Evolutionary conservation across 2,329 filamentous ascomycete species (phyloP).

Genomic region (Didymella lethalis): DNA sequence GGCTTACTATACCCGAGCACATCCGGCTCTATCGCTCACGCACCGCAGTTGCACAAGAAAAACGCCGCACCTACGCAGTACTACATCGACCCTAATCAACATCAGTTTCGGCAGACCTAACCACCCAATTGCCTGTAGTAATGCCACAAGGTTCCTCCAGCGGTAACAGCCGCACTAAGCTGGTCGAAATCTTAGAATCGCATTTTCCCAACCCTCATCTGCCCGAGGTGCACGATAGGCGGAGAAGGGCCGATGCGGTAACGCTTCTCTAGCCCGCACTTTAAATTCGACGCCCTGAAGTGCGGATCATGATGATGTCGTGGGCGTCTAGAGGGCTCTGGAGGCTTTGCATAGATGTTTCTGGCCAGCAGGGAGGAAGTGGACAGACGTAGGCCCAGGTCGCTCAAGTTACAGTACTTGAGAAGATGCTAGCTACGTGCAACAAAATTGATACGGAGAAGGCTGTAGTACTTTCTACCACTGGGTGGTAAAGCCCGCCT

Average conservation of each 20-base stretch:
- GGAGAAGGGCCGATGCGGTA: slow-evolving; percentile 15
- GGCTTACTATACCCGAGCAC: slow-evolving; percentile 4
- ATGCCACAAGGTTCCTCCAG: background rate
- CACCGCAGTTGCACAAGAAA: background rate
- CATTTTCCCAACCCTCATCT: slow-evolving; percentile 3
- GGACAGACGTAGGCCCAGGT: slow-evolving; percentile 8
- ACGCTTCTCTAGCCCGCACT: slow-evolving; percentile 14
- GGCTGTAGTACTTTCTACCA: slow-evolving; percentile 3
- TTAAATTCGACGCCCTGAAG: slow-evolving; percentile 10
- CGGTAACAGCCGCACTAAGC: slow-evolving; percentile 8
- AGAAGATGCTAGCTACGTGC: slow-evolving; percentile 5
- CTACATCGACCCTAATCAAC: background rate
- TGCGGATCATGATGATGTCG: slow-evolving; percentile 16
- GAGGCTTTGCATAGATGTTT: slow-evolving; percentile 9
- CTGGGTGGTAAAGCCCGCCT: slow-evolving; percentile 5
- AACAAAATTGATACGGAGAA: slow-evolving; percentile 9
- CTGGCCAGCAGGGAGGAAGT: slow-evolving; percentile 1
- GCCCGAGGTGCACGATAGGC: slow-evolving; percentile 9
- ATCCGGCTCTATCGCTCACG: background rate
- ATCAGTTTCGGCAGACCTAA: background rate
- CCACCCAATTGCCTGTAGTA: background rate
- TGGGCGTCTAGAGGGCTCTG: slow-evolving; percentile 7
- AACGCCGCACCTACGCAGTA: background rate
- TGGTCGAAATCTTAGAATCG: slow-evolving; percentile 1
- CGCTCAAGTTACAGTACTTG: background rate